Evolutionary conservation across 2,329 filamentous ascomycete genomes (phyloP).

Genomic region (Phialophora chinensis): DNA sequence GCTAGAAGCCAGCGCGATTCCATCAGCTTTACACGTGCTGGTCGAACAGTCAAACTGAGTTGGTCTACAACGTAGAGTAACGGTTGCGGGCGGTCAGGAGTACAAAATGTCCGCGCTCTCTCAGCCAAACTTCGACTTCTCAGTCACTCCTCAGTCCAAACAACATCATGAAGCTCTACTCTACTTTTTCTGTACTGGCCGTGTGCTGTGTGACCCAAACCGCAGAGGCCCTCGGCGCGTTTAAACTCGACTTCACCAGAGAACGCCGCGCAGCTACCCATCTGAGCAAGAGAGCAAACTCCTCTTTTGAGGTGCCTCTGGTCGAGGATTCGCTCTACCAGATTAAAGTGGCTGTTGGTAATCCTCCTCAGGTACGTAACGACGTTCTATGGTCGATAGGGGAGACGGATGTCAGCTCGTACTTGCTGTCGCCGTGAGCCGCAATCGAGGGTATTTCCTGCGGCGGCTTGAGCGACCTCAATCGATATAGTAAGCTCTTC

Average conservation of each 20-base stretch:
- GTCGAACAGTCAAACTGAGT: not conserved
- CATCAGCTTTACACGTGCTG: not conserved
- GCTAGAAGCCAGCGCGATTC: not conserved
- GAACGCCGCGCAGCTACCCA: not conserved
- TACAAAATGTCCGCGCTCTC: not conserved
- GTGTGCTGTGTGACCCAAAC: not conserved
- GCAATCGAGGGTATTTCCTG: not conserved
- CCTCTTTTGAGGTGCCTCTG: not conserved
- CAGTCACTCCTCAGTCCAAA: not conserved
- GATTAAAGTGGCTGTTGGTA: not conserved
- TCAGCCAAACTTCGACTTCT: not conserved
- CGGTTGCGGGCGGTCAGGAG: not conserved
- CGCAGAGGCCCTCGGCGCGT: not conserved
- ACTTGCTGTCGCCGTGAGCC: not conserved
- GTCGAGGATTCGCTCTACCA: not conserved
- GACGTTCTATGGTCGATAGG: not conserved
- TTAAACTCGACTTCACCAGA: slow-evolving; percentile 4
- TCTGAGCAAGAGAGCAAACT: not conserved
- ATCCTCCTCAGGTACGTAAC: slow-evolving; percentile 5
- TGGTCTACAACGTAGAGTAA: not conserved
- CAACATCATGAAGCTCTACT: slow-evolving; percentile 8
- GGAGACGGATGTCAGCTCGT: not conserved
- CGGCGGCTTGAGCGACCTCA: not conserved
- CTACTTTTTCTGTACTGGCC: not conserved
- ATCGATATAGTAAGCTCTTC: not conserved